Percentiles rank a stretch among this genome's conserved stretches.
Conservation (phyloP, 352 stramenopile genomes). For the Phytophthora nicotianae region DNA sequence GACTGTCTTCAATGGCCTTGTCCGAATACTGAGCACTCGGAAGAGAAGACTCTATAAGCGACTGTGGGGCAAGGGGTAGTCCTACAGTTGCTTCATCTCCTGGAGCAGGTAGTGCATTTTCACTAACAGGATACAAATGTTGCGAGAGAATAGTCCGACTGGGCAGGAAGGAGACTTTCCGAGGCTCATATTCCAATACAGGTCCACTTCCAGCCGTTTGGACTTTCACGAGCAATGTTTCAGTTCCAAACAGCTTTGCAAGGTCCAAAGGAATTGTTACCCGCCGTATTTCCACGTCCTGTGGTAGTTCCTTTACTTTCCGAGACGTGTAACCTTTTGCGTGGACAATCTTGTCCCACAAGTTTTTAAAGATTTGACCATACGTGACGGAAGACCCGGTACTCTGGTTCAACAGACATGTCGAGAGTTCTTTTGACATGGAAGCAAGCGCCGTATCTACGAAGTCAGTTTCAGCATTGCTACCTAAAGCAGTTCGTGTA, state of each 20-base stretch:
- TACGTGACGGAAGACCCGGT: conserved; percentile 32
- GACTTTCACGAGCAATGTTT: conserved; percentile 48
- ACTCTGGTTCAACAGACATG: conserved; percentile 28
- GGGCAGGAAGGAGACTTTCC: conserved; percentile 42
- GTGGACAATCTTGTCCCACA: conserved; percentile 49
- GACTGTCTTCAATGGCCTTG: conserved; percentile 33
- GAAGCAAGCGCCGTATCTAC: conserved; percentile 20
- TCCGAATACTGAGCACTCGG: conserved; percentile 13
- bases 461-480: conserved; percentile 21
- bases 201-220: conserved; percentile 15
- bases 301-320: conserved; percentile 40
- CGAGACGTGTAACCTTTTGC: conserved; percentile 29
- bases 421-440: conserved; percentile 44
- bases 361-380: conserved; percentile 34
- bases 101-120: conserved; percentile 1
- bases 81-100: background rate
- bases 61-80: conserved; percentile 17
- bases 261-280: conserved; percentile 51
- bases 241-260: conserved; percentile 47
- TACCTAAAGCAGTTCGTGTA: background rate
- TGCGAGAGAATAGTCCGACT: conserved; percentile 64
- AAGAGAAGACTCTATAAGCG: conserved; percentile 6
- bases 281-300: conserved; percentile 36
- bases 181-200: conserved; percentile 29
- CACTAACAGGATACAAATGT: conserved; percentile 50